Evolutionary conservation across 257 asterid genomes (phyloP).

Genomic region (Penstemon davidsonii): DNA sequence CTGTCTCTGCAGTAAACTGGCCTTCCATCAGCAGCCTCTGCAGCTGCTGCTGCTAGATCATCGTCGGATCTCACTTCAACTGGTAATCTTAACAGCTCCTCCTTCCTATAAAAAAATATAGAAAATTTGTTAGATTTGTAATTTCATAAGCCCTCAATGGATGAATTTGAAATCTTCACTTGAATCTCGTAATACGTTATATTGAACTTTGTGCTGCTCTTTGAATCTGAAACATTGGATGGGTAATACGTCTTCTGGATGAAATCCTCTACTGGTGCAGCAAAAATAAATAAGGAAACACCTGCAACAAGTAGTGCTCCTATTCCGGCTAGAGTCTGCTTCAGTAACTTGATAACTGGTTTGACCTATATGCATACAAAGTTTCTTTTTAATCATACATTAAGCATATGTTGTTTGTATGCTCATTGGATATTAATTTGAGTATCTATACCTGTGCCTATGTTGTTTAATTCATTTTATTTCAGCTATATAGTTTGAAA

Average conservation of each 20-base stretch:
- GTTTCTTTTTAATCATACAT: background rate
- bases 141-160: background rate
- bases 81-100: constrained; percentile 78
- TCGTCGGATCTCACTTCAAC: constrained; percentile 64
- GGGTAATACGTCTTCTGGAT: constrained; percentile 42
- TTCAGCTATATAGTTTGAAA: constrained; percentile 4
- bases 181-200: constrained; percentile 47
- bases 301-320: constrained; percentile 79
- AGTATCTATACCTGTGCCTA: background rate
- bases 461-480: background rate
- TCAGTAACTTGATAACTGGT: constrained; percentile 85
- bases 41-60: constrained; percentile 86
- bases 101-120: constrained; percentile 48
- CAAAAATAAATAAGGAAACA: constrained; percentile 64
- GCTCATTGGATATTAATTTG: background rate
- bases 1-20: constrained; percentile 81
- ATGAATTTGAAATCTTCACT: constrained; percentile 8
- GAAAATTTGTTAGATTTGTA: constrained; percentile 39
- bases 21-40: constrained; percentile 76
- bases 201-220: constrained; percentile 42
- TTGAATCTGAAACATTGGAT: constrained; percentile 49
- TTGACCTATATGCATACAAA: constrained; percentile 57
- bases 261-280: constrained; percentile 77
- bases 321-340: constrained; percentile 86
- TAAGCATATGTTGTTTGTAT: background rate